These are phyloP conservation scores for Phenoliferia sp. DNA, from an alignment of 1,284 basidiomycete species.

Conservation along the genomic window DNA sequence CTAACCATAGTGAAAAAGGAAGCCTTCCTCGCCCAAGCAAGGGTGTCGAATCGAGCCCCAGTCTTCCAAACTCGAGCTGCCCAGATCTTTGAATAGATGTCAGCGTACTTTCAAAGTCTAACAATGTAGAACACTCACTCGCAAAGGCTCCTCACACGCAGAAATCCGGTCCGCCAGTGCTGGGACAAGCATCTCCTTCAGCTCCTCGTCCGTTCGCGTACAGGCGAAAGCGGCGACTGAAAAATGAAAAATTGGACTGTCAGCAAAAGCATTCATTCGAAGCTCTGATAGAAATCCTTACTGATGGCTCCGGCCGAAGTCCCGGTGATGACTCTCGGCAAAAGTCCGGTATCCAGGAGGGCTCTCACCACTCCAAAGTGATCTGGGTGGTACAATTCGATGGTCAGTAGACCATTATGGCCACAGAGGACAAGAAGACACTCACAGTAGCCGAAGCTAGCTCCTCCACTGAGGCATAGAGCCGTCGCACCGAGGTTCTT, in stretches of 20 bases:
- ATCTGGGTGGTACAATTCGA: too few species aligned
- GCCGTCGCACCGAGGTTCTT: constrained; percentile 86
- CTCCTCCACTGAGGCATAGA: constrained; percentile 88
- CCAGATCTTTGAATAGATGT: constrained; percentile 54
- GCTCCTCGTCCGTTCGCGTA: constrained; percentile 84
- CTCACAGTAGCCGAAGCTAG: constrained; percentile 77
- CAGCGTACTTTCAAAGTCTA: neutral
- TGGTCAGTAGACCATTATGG: too few species aligned
- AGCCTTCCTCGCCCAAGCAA: constrained; percentile 87
- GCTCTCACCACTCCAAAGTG: constrained; percentile 90
- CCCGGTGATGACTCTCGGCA: constrained; percentile 83
- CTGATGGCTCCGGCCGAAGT: constrained; percentile 86
- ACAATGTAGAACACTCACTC: neutral
- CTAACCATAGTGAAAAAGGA: constrained; percentile 59
- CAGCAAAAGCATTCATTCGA: neutral
- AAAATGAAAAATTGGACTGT: neutral
- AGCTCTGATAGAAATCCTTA: too few species aligned
- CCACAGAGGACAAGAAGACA: constrained; percentile 5
- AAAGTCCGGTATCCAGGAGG: constrained; percentile 76
- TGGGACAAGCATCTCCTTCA: constrained; percentile 70
- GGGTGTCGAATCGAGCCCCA: constrained; percentile 88
- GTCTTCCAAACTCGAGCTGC: constrained; percentile 73
- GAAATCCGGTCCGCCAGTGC: constrained; percentile 81
- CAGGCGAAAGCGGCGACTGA: constrained; percentile 61
- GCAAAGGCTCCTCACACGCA: constrained; percentile 71